Conservation (phyloP, 208 protist genomes). For the Trypanosoma boissoni region DNA sequence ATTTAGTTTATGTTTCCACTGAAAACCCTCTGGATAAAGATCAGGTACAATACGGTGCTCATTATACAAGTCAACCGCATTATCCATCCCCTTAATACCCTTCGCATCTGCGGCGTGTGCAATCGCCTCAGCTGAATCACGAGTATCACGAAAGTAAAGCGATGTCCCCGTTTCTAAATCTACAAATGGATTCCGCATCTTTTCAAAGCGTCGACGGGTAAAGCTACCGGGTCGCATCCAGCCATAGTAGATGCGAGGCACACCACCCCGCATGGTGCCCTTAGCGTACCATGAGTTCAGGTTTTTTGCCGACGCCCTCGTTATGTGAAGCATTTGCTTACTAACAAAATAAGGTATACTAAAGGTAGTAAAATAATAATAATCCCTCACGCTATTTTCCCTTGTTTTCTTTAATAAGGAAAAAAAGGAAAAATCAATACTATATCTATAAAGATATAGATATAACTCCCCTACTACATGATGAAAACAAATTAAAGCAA, state of each 20-base stretch:
- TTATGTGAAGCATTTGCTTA: constrained; percentile 52
- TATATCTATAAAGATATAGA: too few species aligned
- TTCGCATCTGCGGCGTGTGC: constrained; percentile 87
- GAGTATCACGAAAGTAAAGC: constrained; percentile 90
- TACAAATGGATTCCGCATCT: constrained; percentile 93
- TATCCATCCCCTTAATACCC: constrained; percentile 92
- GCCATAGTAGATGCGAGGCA: constrained; percentile 91
- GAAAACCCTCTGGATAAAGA: constrained; percentile 91
- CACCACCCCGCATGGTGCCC: constrained; percentile 88
- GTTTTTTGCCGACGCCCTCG: constrained; percentile 55
- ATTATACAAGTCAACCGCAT: constrained; percentile 89
- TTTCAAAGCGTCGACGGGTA: constrained; percentile 90
- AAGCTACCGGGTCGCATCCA: constrained; percentile 92
- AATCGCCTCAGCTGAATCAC: constrained; percentile 83
- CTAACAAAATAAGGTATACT: not conserved
- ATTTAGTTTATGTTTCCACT: constrained; percentile 93
- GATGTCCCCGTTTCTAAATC: constrained; percentile 90
- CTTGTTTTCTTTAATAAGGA: not conserved
- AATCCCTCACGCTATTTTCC: not conserved
- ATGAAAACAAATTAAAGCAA: too few species aligned
- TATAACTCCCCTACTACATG: too few species aligned
- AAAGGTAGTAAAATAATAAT: not conserved
- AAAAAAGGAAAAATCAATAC: not conserved
- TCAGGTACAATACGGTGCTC: constrained; percentile 93
- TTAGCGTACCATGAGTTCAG: constrained; percentile 86